phyloP scores from a whole-genome alignment of 2,329 filamentous ascomycete species.

The Aspergillus pseudotamarii region DNA sequence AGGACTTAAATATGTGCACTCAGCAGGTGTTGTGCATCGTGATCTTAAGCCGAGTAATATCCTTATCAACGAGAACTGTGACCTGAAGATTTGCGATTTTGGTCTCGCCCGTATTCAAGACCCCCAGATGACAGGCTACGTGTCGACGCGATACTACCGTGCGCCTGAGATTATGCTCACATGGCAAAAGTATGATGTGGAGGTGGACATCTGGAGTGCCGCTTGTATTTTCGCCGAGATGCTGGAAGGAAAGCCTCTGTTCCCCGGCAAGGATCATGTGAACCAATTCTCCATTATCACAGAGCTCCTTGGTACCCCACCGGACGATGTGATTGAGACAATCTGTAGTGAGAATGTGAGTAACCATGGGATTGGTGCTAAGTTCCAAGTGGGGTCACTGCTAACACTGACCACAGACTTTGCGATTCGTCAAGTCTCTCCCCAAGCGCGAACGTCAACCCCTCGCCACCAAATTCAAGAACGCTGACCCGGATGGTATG shows the following conservation, averaged over 20 bases:
- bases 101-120: conserved; percentile 96
- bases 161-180: conserved; percentile 99
- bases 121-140: conserved; percentile 99
- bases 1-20: conserved; percentile 98
- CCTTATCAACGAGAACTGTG: conserved; percentile 98
- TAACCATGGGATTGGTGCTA: conserved; percentile 5
- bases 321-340: conserved; percentile 97
- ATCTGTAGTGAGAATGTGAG: conserved; percentile 97
- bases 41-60: conserved; percentile 99
- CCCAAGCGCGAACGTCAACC: conserved; percentile 92
- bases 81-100: conserved; percentile 99
- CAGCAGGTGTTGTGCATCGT: conserved; percentile 94
- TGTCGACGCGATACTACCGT: conserved; percentile 97
- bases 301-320: conserved; percentile 91
- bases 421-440: conserved; percentile 95
- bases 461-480: conserved; percentile 87
- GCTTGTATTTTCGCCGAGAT: conserved; percentile 99
- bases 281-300: conserved; percentile 99
- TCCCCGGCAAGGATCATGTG: conserved; percentile 98
- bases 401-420: conserved; percentile 63
- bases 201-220: conserved; percentile 99
- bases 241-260: conserved; percentile 96
- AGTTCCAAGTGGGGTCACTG: conserved; percentile 4
- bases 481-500: conserved; percentile 82
- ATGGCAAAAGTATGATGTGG: conserved; percentile 99